Evolutionary conservation across 495 filamentous ascomycete genomes (phyloP).

Genomic region (Annulohypoxylon maeteangense): DNA sequence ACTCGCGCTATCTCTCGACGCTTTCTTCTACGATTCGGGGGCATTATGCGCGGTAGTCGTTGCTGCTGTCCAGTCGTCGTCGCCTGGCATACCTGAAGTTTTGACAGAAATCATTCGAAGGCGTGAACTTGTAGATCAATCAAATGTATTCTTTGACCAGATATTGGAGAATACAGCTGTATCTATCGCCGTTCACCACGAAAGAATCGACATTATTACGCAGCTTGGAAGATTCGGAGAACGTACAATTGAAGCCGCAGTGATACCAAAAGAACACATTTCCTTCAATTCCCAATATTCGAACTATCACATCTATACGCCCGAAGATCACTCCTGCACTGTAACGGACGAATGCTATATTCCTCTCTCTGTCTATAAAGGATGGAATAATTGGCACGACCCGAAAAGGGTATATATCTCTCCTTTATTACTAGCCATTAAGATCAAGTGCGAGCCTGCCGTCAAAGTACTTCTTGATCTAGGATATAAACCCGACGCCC

Average conservation of each 20-base stretch:
- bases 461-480: slow-evolving; percentile 8
- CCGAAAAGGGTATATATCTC: background rate
- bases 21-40: slow-evolving; percentile 18
- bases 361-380: too few relatives aligned
- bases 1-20: slow-evolving; percentile 10
- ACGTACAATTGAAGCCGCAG: background rate
- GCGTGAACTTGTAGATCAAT: background rate
- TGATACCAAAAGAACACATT: background rate
- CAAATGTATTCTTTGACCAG: background rate
- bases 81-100: background rate
- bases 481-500: background rate
- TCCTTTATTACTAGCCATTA: background rate
- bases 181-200: background rate
- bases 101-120: slow-evolving; percentile 9
- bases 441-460: background rate
- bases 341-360: too few relatives aligned
- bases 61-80: background rate
- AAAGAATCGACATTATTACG: slow-evolving; percentile 11
- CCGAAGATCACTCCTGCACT: too few relatives aligned
- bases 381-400: slow-evolving; percentile 12
- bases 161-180: slow-evolving; percentile 8
- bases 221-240: background rate
- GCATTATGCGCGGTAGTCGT: slow-evolving; percentile 18
- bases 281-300: too few relatives aligned
- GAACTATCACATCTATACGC: too few relatives aligned